These are phyloP conservation scores for Suillus spraguei DNA, from an alignment of 768 basidiomycete species.

Conservation along the genomic window DNA sequence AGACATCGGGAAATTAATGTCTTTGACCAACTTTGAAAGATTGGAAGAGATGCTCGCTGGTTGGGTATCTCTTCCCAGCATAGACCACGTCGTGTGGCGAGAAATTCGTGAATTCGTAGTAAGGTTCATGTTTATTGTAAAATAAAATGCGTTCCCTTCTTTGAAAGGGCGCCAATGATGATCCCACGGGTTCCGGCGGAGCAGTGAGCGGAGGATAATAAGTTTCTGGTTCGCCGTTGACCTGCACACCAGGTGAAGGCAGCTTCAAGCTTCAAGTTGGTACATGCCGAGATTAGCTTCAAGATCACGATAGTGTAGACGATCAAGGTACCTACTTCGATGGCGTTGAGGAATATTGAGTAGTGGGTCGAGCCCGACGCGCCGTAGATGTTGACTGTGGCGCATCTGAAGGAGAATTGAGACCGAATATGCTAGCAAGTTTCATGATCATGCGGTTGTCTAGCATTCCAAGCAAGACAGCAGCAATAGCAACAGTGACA, in stretches of 20 bases:
- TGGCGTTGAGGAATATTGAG: constrained; percentile 22
- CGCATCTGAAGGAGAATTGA: constrained; percentile 24
- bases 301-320: neutral
- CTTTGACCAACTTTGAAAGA: constrained; percentile 58
- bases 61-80: constrained; percentile 67
- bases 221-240: constrained; percentile 13
- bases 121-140: constrained; percentile 63
- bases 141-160: constrained; percentile 51
- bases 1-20: neutral
- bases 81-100: constrained; percentile 66
- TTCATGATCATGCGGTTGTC: constrained; percentile 36
- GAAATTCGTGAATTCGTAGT: constrained; percentile 78
- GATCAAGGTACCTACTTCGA: constrained; percentile 20
- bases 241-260: constrained; percentile 13
- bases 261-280: constrained; percentile 17
- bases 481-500: constrained; percentile 18
- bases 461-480: constrained; percentile 33
- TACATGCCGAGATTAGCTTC: constrained; percentile 14
- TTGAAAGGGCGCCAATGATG: constrained; percentile 32
- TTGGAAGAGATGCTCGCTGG: constrained; percentile 78
- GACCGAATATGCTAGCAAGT: constrained; percentile 29
- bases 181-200: constrained; percentile 28
- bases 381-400: constrained; percentile 22
- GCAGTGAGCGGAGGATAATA: constrained; percentile 37
- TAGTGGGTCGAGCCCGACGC: constrained; percentile 23